Base-by-base conservation (phyloP, 176 grass and related monocot species). In the Chrysopogon serrulatus region DNA sequence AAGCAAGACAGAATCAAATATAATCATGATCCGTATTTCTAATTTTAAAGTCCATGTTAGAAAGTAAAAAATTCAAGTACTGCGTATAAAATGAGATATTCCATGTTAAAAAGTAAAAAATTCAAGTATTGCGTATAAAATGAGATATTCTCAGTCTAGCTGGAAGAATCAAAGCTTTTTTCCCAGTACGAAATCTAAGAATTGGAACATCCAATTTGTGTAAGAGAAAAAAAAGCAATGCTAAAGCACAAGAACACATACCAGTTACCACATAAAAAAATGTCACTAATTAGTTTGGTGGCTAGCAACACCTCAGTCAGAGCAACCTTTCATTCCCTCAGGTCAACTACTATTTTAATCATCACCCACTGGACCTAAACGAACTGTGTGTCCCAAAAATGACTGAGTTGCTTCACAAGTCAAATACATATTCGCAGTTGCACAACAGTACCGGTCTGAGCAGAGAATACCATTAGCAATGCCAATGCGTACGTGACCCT, bases 1-100 rank as follows among this genome's bases (percentile, higher is more conserved):
- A 61, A 86, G 67, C 36, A 81, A 87, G 64, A 43, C 62, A 87
- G 31, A 82, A 86, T 82, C 53, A 85, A 88, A 60, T 69, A 78
- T 17, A 86, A 82, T 51, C 73, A 78, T 65, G 59, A 31, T 42
- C 34, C 2, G 8, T 83, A 79, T 81, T 83, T 85, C 74, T 71
- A 31, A 40, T 66, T 86, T 78, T 40, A 72, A 83, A 39, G 61
- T 56, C 47, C 49, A 90, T 70, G 83, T 69, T 1, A 82, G 37
- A 10, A 73, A 81, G 45, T 33, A 89, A 32, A 65, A 86, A 45
- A 69, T 71, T n/a, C n/a, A n/a, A n/a, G n/a, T n/a, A n/a, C n/a
- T n/a, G n/a, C n/a, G n/a, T n/a, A n/a, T n/a, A n/a, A n/a, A n/a
- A n/a, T n/a, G n/a, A n/a, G n/a, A n/a, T n/a, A n/a, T n/a, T n/a